Conservation (phyloP, 768 basidiomycete species). For the Boletus sp. region DNA sequence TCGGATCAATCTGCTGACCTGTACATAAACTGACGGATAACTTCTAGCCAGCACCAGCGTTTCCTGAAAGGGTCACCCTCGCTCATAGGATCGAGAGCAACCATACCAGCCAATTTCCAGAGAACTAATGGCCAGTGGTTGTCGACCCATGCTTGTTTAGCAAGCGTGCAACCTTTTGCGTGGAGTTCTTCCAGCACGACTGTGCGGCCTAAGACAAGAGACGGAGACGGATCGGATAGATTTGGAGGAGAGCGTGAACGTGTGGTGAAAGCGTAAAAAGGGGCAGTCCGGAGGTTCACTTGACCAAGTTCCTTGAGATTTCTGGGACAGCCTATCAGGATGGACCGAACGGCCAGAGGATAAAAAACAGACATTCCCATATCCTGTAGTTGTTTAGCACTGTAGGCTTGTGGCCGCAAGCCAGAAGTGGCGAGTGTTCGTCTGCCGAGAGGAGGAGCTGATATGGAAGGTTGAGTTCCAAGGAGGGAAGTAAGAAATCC, state of each 20-base stretch:
- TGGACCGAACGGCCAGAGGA: not conserved
- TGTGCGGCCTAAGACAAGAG: conserved; percentile 43
- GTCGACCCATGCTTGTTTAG: conserved; percentile 78
- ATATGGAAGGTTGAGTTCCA: not conserved
- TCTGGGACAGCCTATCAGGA: conserved; percentile 34
- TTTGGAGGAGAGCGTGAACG: conserved; percentile 31
- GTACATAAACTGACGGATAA: conserved; percentile 81
- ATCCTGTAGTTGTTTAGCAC: conserved; percentile 41
- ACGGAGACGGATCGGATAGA: conserved; percentile 14
- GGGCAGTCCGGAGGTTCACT: conserved; percentile 54
- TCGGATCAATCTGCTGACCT: conserved; percentile 48
- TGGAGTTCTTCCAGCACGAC: conserved; percentile 57
- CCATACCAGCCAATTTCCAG: conserved; percentile 94
- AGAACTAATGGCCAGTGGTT: conserved; percentile 91
- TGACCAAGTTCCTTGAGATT: conserved; percentile 49
- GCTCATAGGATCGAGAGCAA: conserved; percentile 63
- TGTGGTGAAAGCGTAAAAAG: conserved; percentile 59
- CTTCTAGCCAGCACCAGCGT: conserved; percentile 83
- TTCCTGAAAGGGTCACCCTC: conserved; percentile 45
- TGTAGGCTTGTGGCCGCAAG: conserved; percentile 49
- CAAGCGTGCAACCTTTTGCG: conserved; percentile 60
- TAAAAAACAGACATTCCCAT: conserved; percentile 50
- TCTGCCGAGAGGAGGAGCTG: conserved; percentile 39
- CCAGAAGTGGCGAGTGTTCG: conserved; percentile 48
- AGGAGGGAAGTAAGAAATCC: not conserved